Conservation (phyloP, 345 rosid species). For the Euphorbia lathyris region DNA sequence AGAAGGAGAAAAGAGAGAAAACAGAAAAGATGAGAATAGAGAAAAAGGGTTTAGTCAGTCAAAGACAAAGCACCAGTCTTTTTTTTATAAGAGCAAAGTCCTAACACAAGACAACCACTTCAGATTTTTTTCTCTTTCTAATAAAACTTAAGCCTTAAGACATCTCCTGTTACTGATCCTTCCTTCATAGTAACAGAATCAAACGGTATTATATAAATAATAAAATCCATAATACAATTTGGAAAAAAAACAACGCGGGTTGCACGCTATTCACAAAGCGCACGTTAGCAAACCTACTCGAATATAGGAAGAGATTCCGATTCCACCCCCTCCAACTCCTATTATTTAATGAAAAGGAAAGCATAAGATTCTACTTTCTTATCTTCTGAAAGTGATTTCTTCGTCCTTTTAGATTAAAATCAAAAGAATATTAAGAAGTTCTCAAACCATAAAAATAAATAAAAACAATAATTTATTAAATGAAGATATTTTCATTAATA, state of each 20-base stretch:
- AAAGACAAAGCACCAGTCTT: constrained; percentile 1
- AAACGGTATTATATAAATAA: background rate
- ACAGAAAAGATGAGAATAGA: background rate
- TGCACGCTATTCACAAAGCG: background rate
- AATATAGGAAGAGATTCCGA: constrained; percentile 2
- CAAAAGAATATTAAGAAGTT: background rate
- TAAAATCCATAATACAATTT: background rate
- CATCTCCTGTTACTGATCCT: background rate
- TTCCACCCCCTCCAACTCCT: background rate
- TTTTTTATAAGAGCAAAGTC: background rate
- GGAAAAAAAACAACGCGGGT: background rate
- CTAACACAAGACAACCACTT: background rate
- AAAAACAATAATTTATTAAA: background rate
- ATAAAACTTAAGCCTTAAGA: background rate
- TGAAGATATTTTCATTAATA: background rate
- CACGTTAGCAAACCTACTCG: constrained; percentile 7
- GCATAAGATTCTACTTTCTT: constrained; percentile 5
- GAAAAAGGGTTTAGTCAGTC: background rate
- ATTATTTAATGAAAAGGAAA: background rate
- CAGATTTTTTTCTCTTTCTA: background rate
- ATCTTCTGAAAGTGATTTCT: constrained; percentile 2
- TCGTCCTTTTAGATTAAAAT: background rate
- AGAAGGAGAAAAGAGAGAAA: background rate
- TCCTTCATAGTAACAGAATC: no score
- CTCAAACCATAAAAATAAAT: background rate